phyloP scores from a whole-genome alignment of 2,329 filamentous ascomycete species.

The Hymenoscyphus scutula region DNA sequence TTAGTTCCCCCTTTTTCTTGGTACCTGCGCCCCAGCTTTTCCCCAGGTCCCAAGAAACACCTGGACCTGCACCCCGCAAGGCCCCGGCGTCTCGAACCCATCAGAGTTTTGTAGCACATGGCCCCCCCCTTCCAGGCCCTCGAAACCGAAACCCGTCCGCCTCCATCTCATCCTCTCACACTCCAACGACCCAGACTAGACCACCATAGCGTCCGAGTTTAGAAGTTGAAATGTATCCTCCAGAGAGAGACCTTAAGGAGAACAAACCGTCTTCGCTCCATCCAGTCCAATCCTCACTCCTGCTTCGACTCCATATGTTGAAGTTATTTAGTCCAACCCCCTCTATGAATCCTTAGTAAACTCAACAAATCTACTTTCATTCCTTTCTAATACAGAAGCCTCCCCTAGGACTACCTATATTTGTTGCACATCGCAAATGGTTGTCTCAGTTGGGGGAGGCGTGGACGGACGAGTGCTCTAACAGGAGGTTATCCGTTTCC shows the following conservation, averaged over 20 bases:
- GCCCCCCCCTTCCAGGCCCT: not conserved
- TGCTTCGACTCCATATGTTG: not conserved
- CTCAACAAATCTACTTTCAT: not conserved
- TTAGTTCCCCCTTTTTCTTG: not conserved
- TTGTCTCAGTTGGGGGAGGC: not conserved
- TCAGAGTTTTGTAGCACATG: not conserved
- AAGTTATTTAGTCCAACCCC: not conserved
- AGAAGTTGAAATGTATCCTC: too few species aligned
- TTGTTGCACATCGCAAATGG: constrained; percentile 5
- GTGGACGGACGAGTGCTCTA: not conserved
- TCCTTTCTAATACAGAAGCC: not conserved
- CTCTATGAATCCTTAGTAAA: too few species aligned
- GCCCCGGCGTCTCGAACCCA: not conserved
- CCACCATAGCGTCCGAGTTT: too few species aligned
- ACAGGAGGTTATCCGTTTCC: not conserved
- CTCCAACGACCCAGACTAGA: too few species aligned
- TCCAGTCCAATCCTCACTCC: not conserved
- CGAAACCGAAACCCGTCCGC: too few species aligned
- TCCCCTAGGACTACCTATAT: too few species aligned
- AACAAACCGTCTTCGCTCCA: not conserved
- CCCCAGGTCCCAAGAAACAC: not conserved
- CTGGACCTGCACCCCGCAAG: not conserved
- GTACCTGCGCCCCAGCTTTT: not conserved
- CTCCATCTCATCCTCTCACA: too few species aligned
- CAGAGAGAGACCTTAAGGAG: not conserved